Evolutionary conservation across 805 yeast species (phyloP).

Genomic region (Cyberlindnera maritima): DNA sequence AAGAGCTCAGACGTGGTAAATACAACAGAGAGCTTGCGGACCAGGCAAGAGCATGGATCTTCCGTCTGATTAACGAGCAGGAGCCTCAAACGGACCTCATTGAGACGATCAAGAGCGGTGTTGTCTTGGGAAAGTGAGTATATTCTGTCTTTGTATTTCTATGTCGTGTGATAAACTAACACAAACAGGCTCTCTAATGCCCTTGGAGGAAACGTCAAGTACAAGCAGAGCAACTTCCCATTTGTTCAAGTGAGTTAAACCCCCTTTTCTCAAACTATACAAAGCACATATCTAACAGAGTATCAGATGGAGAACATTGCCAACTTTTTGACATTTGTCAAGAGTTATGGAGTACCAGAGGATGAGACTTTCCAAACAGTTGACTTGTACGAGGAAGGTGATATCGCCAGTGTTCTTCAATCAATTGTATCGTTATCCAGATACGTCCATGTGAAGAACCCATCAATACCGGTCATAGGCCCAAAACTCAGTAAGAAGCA

Average conservation of each 20-base stretch:
- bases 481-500: conserved; percentile 50
- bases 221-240: conserved; percentile 67
- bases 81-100: conserved; percentile 44
- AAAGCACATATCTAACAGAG: neutral
- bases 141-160: too few species aligned
- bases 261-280: neutral
- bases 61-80: conserved; percentile 33
- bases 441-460: conserved; percentile 54
- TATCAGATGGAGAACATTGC: conserved; percentile 80
- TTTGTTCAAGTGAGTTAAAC: conserved; percentile 43
- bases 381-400: conserved; percentile 70
- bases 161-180: too few species aligned
- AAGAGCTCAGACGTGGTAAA: conserved; percentile 47
- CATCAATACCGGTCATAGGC: conserved; percentile 51
- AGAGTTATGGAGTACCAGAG: conserved; percentile 66
- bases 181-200: conserved; percentile 33
- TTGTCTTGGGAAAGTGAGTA: conserved; percentile 40
- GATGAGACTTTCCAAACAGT: conserved; percentile 79
- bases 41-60: conserved; percentile 57
- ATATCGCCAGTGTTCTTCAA: conserved; percentile 76
- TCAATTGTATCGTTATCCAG: conserved; percentile 73
- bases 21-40: conserved; percentile 39
- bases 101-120: conserved; percentile 60
- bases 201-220: conserved; percentile 41
- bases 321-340: conserved; percentile 61